A percentile compares a stretch with the other conserved stretches of the same genome.
These are phyloP conservation scores for Dioszegia hungarica DNA, from an alignment of 768 basidiomycete species.

Conservation along the genomic window DNA sequence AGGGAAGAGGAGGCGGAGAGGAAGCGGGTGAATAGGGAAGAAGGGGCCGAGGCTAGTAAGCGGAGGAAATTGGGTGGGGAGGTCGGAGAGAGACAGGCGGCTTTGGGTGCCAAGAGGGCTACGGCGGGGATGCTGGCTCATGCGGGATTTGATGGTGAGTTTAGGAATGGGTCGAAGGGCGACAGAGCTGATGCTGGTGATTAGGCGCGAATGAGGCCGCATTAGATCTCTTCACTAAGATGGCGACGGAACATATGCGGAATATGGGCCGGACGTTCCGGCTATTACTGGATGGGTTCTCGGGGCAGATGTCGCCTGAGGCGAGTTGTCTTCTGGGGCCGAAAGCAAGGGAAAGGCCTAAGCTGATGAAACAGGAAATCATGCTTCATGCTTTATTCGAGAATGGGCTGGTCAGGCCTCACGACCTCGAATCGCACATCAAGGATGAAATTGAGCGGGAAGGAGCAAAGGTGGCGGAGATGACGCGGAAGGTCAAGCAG, in stretches of 20 bases:
- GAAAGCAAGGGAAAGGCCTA: too few relatives aligned
- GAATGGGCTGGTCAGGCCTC: slow-evolving; percentile 70
- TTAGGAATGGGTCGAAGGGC: neutral
- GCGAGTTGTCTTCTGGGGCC: too few relatives aligned
- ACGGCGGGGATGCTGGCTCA: slow-evolving; percentile 64
- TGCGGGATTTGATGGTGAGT: slow-evolving; percentile 81
- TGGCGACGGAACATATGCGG: slow-evolving; percentile 71
- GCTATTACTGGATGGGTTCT: slow-evolving; percentile 74
- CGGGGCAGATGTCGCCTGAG: slow-evolving; percentile 74
- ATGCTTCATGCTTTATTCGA: slow-evolving; percentile 86
- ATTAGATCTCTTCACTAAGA: slow-evolving; percentile 69
- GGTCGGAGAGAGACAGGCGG: slow-evolving; percentile 35
- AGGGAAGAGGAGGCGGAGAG: slow-evolving; percentile 48
- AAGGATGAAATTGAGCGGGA: slow-evolving; percentile 82
- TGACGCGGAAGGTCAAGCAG: slow-evolving; percentile 78
- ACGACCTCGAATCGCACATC: slow-evolving; percentile 80
- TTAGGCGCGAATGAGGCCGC: slow-evolving; percentile 67
- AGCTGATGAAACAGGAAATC: slow-evolving; percentile 68
- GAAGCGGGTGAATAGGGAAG: slow-evolving; percentile 17
- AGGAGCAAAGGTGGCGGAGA: slow-evolving; percentile 66
- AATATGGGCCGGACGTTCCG: slow-evolving; percentile 84
- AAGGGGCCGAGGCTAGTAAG: slow-evolving; percentile 16
- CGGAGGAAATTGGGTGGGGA: slow-evolving; percentile 32
- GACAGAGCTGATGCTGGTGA: slow-evolving; percentile 1
- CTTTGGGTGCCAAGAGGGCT: slow-evolving; percentile 26